Percentiles rank a stretch among this genome's conserved stretches.
These are phyloP conservation scores for Cicer pinnatifidum DNA, from an alignment of 306 rosid species.

Conservation along the genomic window DNA sequence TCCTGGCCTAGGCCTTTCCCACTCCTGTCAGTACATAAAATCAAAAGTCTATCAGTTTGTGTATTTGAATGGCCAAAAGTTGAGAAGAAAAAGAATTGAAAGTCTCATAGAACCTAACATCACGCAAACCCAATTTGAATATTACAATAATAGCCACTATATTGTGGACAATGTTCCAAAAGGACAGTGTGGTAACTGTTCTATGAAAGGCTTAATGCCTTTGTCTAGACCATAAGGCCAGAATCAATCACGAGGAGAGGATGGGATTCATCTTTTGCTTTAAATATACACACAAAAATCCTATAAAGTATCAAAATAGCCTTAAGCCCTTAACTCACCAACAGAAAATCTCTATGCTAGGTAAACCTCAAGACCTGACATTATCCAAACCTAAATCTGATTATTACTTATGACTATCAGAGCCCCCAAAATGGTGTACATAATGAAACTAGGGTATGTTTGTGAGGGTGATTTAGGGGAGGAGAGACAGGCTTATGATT, in stretches of 20 bases:
- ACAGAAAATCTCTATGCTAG: background rate
- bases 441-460: background rate
- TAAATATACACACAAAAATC: conserved; percentile 20
- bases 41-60: conserved; percentile 20
- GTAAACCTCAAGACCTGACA: background rate
- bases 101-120: background rate
- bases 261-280: background rate
- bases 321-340: background rate
- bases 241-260: background rate
- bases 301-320: background rate
- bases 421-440: background rate
- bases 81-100: conserved; percentile 2
- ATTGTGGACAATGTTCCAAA: background rate
- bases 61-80: conserved; percentile 11
- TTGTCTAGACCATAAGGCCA: background rate
- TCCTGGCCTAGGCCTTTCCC: conserved; percentile 59
- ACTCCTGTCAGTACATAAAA: conserved; percentile 47
- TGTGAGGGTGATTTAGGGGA: background rate
- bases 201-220: background rate
- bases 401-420: background rate
- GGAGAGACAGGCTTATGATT: background rate
- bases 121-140: background rate
- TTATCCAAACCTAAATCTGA: background rate
- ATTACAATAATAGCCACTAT: conserved; percentile 6
- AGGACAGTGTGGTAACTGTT: background rate